Percentiles rank a stretch among this genome's conserved stretches.
Conservation (phyloP, 768 basidiomycete species). For the Xerocomus potaroensis region DNA sequence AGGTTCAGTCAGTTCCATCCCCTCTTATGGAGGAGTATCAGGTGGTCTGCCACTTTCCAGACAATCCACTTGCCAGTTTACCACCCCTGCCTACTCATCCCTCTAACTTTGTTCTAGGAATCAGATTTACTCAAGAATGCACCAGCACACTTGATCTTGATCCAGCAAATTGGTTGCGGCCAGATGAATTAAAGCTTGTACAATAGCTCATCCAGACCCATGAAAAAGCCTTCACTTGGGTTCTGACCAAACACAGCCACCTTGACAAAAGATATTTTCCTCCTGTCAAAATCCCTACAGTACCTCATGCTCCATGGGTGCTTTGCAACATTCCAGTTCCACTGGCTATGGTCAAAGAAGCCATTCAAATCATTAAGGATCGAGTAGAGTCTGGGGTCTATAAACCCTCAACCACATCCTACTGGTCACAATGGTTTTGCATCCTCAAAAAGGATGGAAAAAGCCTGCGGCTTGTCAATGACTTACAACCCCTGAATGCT, state of each 20-base stretch:
- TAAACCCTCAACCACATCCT: background rate
- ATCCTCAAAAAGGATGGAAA: background rate
- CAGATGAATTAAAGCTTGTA: background rate
- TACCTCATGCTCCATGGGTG: slow-evolving; percentile 34
- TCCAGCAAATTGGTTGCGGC: slow-evolving; percentile 1
- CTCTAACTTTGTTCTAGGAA: background rate
- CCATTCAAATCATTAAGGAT: background rate
- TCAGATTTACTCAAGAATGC: background rate
- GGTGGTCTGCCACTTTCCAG: no score
- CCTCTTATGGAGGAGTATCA: no score
- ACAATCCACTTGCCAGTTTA: no score
- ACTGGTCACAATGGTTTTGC: background rate
- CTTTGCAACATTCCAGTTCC: slow-evolving; percentile 21
- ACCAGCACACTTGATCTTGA: background rate
- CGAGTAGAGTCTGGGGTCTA: background rate
- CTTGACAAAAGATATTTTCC: slow-evolving; percentile 33
- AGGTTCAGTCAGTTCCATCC: no score
- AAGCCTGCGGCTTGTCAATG: background rate
- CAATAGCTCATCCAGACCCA: background rate
- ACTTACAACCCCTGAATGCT: background rate
- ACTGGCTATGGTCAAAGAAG: background rate
- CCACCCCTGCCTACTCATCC: background rate
- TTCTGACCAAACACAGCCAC: slow-evolving; percentile 28
- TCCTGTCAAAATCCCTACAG: slow-evolving; percentile 29
- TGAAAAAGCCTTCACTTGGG: background rate